phyloP scores from a whole-genome alignment of 139 green algal species.

The Diplosphaera chodatii region DNA sequence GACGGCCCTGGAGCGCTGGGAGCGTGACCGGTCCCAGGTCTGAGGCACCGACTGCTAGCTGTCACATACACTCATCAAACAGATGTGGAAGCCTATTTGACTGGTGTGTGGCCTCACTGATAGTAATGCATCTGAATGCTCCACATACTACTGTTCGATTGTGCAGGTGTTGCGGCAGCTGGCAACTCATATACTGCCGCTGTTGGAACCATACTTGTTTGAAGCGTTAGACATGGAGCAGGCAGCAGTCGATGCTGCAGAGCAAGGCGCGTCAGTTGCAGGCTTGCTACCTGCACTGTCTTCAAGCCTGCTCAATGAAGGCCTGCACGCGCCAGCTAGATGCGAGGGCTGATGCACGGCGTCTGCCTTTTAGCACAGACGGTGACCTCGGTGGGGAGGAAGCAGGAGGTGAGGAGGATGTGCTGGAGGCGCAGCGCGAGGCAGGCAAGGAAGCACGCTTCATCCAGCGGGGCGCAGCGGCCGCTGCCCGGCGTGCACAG shows the following conservation, averaged over 20 bases:
- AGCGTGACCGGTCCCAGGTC: neutral
- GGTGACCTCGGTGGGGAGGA: neutral
- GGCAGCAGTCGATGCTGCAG: neutral
- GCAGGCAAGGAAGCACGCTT: neutral
- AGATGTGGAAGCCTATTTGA: too few relatives aligned
- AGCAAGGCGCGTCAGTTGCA: too few relatives aligned
- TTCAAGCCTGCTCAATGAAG: too few relatives aligned
- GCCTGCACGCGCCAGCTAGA: too few relatives aligned
- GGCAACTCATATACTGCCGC: neutral
- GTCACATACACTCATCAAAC: too few relatives aligned
- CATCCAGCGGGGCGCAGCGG: neutral
- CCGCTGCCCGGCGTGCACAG: neutral
- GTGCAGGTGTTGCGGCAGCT: neutral
- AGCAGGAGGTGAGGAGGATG: neutral
- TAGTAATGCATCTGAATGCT: too few relatives aligned
- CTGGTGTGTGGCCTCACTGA: too few relatives aligned
- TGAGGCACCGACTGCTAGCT: too few relatives aligned
- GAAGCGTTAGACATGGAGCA: neutral
- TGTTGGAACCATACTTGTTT: constrained; percentile 10
- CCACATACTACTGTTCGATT: too few relatives aligned
- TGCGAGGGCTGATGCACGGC: too few relatives aligned
- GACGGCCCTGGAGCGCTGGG: constrained; percentile 12
- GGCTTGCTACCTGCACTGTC: too few relatives aligned
- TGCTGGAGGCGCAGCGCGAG: neutral
- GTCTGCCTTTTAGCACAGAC: too few relatives aligned